Evolutionary conservation across 305 asterid genomes (phyloP).

Genomic region (Solanum hybrid): DNA sequence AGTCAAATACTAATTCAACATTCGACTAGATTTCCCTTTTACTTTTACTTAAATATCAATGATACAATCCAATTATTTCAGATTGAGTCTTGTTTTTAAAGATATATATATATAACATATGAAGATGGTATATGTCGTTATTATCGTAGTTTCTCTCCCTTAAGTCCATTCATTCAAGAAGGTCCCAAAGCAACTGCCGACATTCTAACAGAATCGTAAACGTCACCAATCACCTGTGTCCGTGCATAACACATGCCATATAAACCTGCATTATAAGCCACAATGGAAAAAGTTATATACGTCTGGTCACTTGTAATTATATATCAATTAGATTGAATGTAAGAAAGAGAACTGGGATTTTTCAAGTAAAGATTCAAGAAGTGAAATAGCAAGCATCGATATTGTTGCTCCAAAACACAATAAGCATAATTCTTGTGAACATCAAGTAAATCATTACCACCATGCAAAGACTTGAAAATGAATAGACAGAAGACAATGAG

Average conservation of each 20-base stretch:
- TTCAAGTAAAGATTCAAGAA: not conserved
- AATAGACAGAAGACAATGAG: not conserved
- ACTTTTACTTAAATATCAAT: not conserved
- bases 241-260: constrained; percentile 84
- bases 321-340: not conserved
- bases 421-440: not conserved
- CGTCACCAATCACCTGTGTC: constrained; percentile 47
- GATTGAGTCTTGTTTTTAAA: not conserved
- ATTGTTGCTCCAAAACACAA: not conserved
- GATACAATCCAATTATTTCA: not conserved
- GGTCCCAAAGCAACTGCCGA: not conserved
- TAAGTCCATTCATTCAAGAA: not conserved
- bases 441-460: not conserved
- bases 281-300: not conserved
- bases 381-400: not conserved
- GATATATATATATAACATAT: not conserved
- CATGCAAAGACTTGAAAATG: not conserved
- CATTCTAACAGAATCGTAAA: not conserved
- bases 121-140: not conserved
- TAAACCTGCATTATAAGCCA: constrained; percentile 50
- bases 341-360: not conserved
- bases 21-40: not conserved
- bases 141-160: not conserved
- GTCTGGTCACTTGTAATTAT: not conserved
- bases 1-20: not conserved